A percentile compares a stretch with the other conserved stretches of the same genome.
Conservation (phyloP, 2,329 filamentous ascomycete genomes). For the Ophiosphaerella korrae region DNA sequence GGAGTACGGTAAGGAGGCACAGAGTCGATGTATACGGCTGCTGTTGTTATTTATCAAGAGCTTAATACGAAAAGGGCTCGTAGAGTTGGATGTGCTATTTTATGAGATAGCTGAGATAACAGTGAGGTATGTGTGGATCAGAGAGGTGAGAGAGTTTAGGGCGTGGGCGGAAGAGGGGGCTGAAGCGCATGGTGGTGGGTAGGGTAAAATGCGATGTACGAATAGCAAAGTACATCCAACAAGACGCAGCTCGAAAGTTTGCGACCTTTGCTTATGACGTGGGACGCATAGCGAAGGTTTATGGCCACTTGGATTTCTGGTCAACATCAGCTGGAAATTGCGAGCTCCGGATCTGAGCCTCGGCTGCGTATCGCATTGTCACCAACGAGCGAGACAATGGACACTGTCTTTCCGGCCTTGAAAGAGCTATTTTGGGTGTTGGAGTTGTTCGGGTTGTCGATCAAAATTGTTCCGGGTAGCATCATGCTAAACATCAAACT, state of each 20-base stretch:
- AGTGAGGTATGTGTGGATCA: slow-evolving; percentile 47
- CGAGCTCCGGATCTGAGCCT: too few relatives aligned
- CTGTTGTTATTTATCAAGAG: slow-evolving; percentile 48
- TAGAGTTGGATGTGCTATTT: slow-evolving; percentile 38
- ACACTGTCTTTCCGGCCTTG: background rate
- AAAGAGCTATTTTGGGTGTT: slow-evolving; percentile 3
- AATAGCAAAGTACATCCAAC: background rate
- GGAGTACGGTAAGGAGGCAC: slow-evolving; percentile 42
- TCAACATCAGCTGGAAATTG: background rate
- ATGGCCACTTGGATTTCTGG: background rate
- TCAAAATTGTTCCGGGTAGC: slow-evolving; percentile 8
- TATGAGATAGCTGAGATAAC: slow-evolving; percentile 51
- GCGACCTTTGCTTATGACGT: too few relatives aligned
- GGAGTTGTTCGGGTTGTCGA: slow-evolving; percentile 20
- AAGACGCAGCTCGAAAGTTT: too few relatives aligned
- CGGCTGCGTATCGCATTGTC: too few relatives aligned
- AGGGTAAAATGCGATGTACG: background rate
- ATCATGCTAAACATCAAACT: slow-evolving; percentile 31
- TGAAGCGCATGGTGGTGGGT: background rate
- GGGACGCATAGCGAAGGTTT: background rate
- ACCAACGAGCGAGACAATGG: too few relatives aligned
- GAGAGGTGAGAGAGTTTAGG: slow-evolving; percentile 48
- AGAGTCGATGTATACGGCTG: slow-evolving; percentile 43
- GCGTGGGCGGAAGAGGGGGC: slow-evolving; percentile 17
- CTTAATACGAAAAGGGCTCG: slow-evolving; percentile 40